These are phyloP conservation scores for Cercospora janseana DNA, from an alignment of 2,329 filamentous ascomycete genomes.

Conservation along the genomic window DNA sequence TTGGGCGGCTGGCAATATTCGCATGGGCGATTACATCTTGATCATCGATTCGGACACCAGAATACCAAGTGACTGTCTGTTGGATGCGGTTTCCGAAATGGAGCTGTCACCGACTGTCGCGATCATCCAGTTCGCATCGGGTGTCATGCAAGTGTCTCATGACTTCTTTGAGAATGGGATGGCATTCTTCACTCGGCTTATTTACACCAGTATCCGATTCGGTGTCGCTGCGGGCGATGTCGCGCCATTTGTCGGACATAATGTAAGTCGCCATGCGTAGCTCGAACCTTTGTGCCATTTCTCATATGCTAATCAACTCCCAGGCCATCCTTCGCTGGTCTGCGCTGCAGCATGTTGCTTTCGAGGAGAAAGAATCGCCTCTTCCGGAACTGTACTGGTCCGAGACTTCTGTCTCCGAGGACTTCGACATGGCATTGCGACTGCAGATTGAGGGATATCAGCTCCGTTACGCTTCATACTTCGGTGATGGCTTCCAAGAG, in stretches of 20 bases:
- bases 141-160: constrained; percentile 72
- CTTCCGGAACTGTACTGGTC: constrained; percentile 68
- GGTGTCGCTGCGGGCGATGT: constrained; percentile 69
- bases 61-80: constrained; percentile 64
- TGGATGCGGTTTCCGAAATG: constrained; percentile 71
- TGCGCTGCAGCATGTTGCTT: constrained; percentile 59
- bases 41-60: constrained; percentile 69
- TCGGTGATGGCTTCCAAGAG: constrained; percentile 68
- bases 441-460: constrained; percentile 67
- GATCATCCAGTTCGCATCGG: constrained; percentile 69
- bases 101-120: constrained; percentile 66
- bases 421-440: constrained; percentile 73
- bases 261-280: too few relatives aligned
- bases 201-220: constrained; percentile 71
- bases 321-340: constrained; percentile 71
- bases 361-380: constrained; percentile 54
- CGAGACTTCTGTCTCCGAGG: constrained; percentile 72
- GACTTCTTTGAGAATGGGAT: constrained; percentile 74
- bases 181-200: constrained; percentile 75
- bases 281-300: too few relatives aligned
- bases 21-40: constrained; percentile 63
- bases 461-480: constrained; percentile 67
- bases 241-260: constrained; percentile 75
- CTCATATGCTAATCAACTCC: too few relatives aligned
- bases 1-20: constrained; percentile 61